phyloP scores from a whole-genome alignment of 2,329 filamentous ascomycete genomes.

The Fusarium sp. region DNA sequence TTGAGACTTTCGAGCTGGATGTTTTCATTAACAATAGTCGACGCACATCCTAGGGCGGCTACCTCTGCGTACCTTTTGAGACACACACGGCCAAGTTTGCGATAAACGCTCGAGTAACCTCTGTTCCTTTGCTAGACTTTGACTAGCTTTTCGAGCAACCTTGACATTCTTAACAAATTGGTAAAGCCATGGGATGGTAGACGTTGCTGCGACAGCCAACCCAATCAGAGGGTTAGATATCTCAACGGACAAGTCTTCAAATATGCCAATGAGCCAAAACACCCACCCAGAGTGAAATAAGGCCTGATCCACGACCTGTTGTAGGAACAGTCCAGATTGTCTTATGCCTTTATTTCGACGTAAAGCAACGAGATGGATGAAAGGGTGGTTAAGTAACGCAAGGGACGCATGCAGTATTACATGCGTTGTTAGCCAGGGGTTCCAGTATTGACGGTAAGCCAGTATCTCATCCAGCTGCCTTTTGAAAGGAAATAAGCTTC shows the following conservation, averaged over 20 bases:
- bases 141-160: constrained; percentile 8
- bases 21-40: accelerated
- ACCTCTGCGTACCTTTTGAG: background rate
- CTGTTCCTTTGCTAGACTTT: constrained; percentile 1
- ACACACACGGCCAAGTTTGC: constrained; percentile 12
- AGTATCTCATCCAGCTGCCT: background rate
- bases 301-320: constrained; percentile 24
- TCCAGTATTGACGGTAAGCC: constrained; percentile 9
- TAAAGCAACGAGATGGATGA: constrained; percentile 16
- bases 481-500: constrained; percentile 18
- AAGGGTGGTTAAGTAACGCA: constrained; percentile 18
- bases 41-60: too few relatives aligned
- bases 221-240: constrained; percentile 4
- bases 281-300: constrained; percentile 24
- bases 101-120: constrained; percentile 10
- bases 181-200: constrained; percentile 18
- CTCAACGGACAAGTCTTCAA: constrained; percentile 11
- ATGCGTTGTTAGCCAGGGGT: constrained; percentile 23
- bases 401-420: constrained; percentile 18
- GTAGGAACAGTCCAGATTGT: constrained; percentile 12
- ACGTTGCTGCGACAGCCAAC: constrained; percentile 20
- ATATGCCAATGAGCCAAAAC: constrained; percentile 27
- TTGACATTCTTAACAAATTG: constrained; percentile 17
- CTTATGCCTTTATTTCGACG: constrained; percentile 8
- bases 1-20: constrained; percentile 1